A percentile compares a stretch with the other conserved stretches of the same genome.
Evolutionary conservation across 1,139 yeast genomes (phyloP).

Genomic region (Blastobotrys apis): DNA sequence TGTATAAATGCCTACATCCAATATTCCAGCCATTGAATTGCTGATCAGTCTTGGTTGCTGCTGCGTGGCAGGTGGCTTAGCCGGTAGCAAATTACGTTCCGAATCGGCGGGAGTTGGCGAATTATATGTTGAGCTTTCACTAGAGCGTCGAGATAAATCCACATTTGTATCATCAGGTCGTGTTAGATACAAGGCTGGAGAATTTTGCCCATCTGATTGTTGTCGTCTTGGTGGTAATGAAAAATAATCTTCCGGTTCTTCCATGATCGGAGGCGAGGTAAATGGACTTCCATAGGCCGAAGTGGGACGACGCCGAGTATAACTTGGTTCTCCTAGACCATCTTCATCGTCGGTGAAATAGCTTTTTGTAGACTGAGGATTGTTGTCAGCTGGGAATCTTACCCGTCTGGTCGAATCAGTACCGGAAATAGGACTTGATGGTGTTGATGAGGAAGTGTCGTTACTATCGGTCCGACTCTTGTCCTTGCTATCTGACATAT

Average conservation of each 20-base stretch:
- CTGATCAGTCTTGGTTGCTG: background rate
- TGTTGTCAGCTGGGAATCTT: conserved; percentile 32
- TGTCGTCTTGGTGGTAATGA: conserved; percentile 5
- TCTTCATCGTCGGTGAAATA: conserved; percentile 29
- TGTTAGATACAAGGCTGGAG: conserved; percentile 13
- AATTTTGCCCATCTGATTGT: background rate
- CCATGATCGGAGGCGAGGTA: conserved; percentile 12
- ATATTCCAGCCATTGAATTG: conserved; percentile 15
- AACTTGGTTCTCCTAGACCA: conserved; percentile 9
- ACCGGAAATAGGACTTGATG: background rate
- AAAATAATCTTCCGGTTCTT: conserved; percentile 14
- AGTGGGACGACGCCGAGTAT: conserved; percentile 7
- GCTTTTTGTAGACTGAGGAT: conserved; percentile 25
- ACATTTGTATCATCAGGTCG: conserved; percentile 14
- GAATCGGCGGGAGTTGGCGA: conserved; percentile 1
- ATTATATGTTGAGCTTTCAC: conserved; percentile 1
- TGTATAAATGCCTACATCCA: conserved; percentile 29
- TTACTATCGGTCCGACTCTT: background rate
- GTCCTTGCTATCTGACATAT: too few species aligned
- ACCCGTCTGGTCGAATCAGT: conserved; percentile 24
- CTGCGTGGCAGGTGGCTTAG: background rate
- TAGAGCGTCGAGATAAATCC: conserved; percentile 8
- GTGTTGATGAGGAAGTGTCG: background rate
- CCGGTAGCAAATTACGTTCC: background rate
- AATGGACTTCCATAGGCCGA: background rate